These are phyloP conservation scores for Talaromyces sp. DNA, from an alignment of 2,329 filamentous ascomycete species.

Conservation along the genomic window DNA sequence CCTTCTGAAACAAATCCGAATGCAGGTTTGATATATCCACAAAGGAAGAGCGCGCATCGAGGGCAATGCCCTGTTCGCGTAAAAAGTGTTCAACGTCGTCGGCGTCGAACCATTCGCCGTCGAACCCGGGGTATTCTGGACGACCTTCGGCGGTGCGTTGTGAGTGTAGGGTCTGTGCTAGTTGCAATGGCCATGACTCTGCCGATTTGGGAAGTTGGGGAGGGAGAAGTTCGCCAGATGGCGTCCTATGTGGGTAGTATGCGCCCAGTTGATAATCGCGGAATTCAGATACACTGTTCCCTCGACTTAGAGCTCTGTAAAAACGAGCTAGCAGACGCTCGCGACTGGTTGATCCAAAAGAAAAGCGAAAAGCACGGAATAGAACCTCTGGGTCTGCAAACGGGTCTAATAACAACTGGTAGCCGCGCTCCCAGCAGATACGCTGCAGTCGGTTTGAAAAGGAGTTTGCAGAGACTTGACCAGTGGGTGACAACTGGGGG, in stretches of 20 bases:
- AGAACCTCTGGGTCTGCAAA: constrained; percentile 45
- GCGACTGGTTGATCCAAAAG: constrained; percentile 51
- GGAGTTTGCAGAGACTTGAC: constrained; percentile 57
- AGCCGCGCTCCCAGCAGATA: constrained; percentile 56
- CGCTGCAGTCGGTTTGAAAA: constrained; percentile 69
- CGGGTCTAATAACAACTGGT: constrained; percentile 47
- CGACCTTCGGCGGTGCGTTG: constrained; percentile 13
- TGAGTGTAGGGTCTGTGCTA: constrained; percentile 18
- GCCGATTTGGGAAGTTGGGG: constrained; percentile 9
- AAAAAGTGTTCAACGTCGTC: constrained; percentile 71
- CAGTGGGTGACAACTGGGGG: constrained; percentile 41
- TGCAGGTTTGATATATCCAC: constrained; percentile 12
- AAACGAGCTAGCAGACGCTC: constrained; percentile 37
- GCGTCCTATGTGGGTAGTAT: constrained; percentile 47
- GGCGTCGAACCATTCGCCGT: constrained; percentile 67
- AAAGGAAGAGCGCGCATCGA: constrained; percentile 20
- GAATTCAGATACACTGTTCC: constrained; percentile 34
- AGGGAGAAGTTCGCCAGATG: constrained; percentile 15
- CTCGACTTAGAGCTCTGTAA: constrained; percentile 28
- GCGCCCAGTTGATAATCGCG: constrained; percentile 58
- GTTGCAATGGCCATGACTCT: constrained; percentile 7
- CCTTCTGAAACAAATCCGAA: background rate
- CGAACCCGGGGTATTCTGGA: constrained; percentile 49
- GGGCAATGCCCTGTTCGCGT: constrained; percentile 31
- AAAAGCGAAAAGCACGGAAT: constrained; percentile 62